Percentiles rank a stretch among this genome's conserved stretches.
phyloP scores from a whole-genome alignment of 495 filamentous ascomycete genomes.

The Hypoxylon crocopeplum region DNA sequence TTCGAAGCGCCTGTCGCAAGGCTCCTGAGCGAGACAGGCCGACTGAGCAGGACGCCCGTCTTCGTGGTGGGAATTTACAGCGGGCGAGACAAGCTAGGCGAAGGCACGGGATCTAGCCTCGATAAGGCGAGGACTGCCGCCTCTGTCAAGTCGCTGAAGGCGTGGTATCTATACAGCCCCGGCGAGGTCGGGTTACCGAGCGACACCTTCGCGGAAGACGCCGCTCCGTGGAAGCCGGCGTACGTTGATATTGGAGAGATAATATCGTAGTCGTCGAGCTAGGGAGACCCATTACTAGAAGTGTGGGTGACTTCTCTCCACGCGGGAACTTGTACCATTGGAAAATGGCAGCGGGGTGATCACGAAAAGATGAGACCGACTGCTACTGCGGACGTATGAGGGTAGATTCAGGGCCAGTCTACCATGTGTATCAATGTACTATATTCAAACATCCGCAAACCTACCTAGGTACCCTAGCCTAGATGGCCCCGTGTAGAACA shows the following conservation, averaged over 20 bases:
- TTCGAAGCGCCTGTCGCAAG: constrained; percentile 89
- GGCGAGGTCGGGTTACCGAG: constrained; percentile 74
- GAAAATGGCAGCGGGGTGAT: not conserved
- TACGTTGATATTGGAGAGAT: constrained; percentile 92
- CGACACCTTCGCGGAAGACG: constrained; percentile 70
- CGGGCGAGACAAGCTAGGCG: constrained; percentile 86
- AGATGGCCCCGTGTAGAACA: constrained; percentile 22
- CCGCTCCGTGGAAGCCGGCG: constrained; percentile 75
- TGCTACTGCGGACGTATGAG: constrained; percentile 5
- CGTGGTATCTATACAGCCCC: constrained; percentile 95
- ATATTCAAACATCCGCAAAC: constrained; percentile 21
- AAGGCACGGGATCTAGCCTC: constrained; percentile 77
- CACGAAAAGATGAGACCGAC: constrained; percentile 11
- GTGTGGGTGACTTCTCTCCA: not conserved
- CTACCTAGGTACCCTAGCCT: not conserved
- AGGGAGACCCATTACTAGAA: not conserved
- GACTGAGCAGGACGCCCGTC: constrained; percentile 80
- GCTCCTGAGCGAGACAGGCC: constrained; percentile 86
- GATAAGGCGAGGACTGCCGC: constrained; percentile 79
- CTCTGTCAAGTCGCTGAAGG: constrained; percentile 81
- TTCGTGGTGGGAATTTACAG: constrained; percentile 95
- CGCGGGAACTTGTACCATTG: constrained; percentile 11
- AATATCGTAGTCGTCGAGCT: constrained; percentile 63
- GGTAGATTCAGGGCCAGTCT: constrained; percentile 26
- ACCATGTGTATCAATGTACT: constrained; percentile 35